These are phyloP conservation scores for Vitis amurensis DNA, from an alignment of 164 flowering plant genomes.

Conservation along the genomic window DNA sequence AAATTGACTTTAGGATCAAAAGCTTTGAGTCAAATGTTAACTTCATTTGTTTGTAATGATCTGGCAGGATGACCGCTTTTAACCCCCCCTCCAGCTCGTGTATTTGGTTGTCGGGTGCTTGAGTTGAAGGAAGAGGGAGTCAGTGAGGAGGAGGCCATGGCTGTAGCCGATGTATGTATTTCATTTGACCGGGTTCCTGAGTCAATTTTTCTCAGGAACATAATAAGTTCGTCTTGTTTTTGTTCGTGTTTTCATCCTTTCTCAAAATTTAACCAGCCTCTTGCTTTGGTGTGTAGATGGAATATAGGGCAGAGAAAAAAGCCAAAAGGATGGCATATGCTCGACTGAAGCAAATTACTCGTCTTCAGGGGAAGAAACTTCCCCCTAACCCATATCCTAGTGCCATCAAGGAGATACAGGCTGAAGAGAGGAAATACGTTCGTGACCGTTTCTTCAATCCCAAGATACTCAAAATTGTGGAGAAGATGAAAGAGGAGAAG, in stretches of 20 bases:
- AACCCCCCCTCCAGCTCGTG: conserved; percentile 89
- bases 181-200: background rate
- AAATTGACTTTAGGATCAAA: too few species aligned
- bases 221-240: too few species aligned
- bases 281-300: conserved; percentile 50
- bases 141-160: conserved; percentile 70
- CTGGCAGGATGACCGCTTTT: conserved; percentile 53
- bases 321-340: conserved; percentile 71
- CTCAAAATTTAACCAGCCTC: too few species aligned
- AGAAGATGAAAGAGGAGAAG: conserved; percentile 56
- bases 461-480: conserved; percentile 32
- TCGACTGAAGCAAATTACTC: conserved; percentile 71
- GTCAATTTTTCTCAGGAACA: too few species aligned
- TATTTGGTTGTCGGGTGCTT: conserved; percentile 78
- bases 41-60: conserved; percentile 6
- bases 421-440: conserved; percentile 68
- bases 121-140: conserved; percentile 84
- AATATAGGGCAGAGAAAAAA: conserved; percentile 76
- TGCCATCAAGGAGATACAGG: conserved; percentile 77
- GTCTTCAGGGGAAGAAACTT: conserved; percentile 67
- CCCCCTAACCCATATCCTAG: conserved; percentile 89
- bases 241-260: background rate
- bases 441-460: conserved; percentile 59
- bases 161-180: conserved; percentile 75
- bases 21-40: background rate